Evolutionary conservation across 2,329 filamentous ascomycete genomes (phyloP), one percentile per base, ranked within the genome.

Genomic region (Aspergillus puulaauensis): DNA sequence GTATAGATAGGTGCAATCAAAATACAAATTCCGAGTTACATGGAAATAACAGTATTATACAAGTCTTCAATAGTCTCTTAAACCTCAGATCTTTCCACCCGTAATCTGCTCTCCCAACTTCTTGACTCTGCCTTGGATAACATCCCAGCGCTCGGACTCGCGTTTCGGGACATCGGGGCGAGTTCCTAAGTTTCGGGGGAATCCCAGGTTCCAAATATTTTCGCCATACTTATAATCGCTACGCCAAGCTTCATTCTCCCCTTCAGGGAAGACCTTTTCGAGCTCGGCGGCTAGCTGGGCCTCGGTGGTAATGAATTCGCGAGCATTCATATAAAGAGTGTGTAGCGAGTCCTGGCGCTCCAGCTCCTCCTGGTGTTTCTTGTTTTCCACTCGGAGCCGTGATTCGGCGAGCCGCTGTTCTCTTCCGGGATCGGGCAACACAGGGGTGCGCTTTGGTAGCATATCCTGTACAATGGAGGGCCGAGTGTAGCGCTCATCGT

Each of bases 301-400:
- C 72, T 96, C 92, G 23, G 83, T 87, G 17, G 91, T 87, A 70
- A 99, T 97, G 77, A 98, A 99, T 40, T 85, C 80, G 24, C 89
- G 85, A 5, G 95, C 92, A 66, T 92, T 90, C 78, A 95, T 90
- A 77, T 99, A 99, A 12, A 99, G 83, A 58, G 90, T 87, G 75
- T 96, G 91, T 31, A 99, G 77, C 15, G 88, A 83, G 64, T 93
- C 86, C 60, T 84, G 82, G 51, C 89, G 84, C 53, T 82, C 80
- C 57, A 86, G 81, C 44, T 81, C 79, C 70, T 86, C 86, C 53
- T 78, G 73, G 9, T 75, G 76, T 33, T 80, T 73, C 43, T 82
- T 73, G 14, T 77, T 75, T 50, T 76, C 70, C 56, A 80, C 53
- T 55, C 74, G 70, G 59, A 71, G 66, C 23, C 61, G 63, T 39